Evolutionary conservation across 2,329 filamentous ascomycete species (phyloP), one percentile per base, ranked within the genome.

Genomic region (Cladophialophora bantiana): DNA sequence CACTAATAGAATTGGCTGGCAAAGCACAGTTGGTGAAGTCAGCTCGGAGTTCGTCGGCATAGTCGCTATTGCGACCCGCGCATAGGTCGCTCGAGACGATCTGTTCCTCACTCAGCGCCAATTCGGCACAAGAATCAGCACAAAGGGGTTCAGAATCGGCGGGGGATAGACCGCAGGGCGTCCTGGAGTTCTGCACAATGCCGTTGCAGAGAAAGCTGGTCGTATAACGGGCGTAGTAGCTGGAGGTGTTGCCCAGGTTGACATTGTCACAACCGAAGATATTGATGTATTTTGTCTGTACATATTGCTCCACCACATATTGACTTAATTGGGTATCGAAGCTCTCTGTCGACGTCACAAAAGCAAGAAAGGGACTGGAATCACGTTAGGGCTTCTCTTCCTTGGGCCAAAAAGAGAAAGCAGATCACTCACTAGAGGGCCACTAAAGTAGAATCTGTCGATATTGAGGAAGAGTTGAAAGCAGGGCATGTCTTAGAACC

Each of bases 171-270:
- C 81, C 79, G 79, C 95, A 99, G 32, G 85, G 76, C 10, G 80
- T 76, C 73, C 90, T 88, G 4, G 95, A 98, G 76, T 93, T 94
- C 79, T 99, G 95, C 59, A 99, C 87, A 75, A 99, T 91, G 71
- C 92, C 86, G 83, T 96, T 98, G 85, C 95, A 99, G 71, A 99
- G 86, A 70, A 96, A 90, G 68, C 91, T 95, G 55, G 89, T 95
- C 4, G 94, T 96, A 80, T 94, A 99, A 73, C 95, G 90, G 57
- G 95, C 94, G 80, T 99, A 99, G 75, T 94, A 87, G 74, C 90
- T 86, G 72, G 88, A 90, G 3, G 93, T 90, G 77, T 96, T 91
- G 64, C 87, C 88, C 64, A 94, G 85, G 75, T 95, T 88, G 74
- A 97, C 83, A 69, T 86, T 86, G 56, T 86, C 84, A 77, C 95